A percentile compares a stretch with the other conserved stretches of the same genome.
Conservation (phyloP, 352 stramenopile genomes). For the Blastocystis sp. region DNA sequence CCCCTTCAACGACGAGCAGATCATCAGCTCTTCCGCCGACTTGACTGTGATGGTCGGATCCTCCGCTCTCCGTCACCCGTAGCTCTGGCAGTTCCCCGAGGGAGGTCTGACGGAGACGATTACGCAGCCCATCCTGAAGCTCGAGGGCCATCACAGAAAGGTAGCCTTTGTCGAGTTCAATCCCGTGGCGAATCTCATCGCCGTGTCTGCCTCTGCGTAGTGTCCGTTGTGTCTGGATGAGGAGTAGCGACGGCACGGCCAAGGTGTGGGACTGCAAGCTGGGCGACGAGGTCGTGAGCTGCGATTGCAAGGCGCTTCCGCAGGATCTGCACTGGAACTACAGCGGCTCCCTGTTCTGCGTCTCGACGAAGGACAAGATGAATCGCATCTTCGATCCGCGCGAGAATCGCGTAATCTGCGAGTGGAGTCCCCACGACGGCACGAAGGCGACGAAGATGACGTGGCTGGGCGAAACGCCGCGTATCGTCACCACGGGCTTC, state of each 20-base stretch:
- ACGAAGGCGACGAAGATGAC: constrained; percentile 95
- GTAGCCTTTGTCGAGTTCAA: constrained; percentile 98
- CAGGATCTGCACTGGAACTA: constrained; percentile 98
- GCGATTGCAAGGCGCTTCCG: constrained; percentile 81
- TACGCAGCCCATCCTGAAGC: constrained; percentile 91
- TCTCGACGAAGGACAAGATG: constrained; percentile 97
- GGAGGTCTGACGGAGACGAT: constrained; percentile 91
- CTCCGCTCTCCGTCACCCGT: constrained; percentile 80
- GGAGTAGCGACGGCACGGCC: constrained; percentile 80
- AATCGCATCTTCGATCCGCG: constrained; percentile 93
- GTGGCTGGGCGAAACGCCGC: constrained; percentile 92
- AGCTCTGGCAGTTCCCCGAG: constrained; percentile 93
- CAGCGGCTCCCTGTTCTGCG: constrained; percentile 90
- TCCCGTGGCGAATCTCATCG: constrained; percentile 93
- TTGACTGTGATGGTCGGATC: background rate
- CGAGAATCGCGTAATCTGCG: constrained; percentile 77
- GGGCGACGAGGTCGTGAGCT: constrained; percentile 84
- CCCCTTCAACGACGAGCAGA: constrained; percentile 90
- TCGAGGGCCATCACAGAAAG: constrained; percentile 90
- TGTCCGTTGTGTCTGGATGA: background rate
- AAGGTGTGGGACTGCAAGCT: constrained; percentile 99
- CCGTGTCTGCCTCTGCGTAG: constrained; percentile 91
- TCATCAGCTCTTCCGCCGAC: constrained; percentile 66
- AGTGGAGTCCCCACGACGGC: constrained; percentile 89
- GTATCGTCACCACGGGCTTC: constrained; percentile 95